These are phyloP conservation scores for Metarhizium rileyi DNA, from an alignment of 2,329 filamentous ascomycete species.

Conservation along the genomic window DNA sequence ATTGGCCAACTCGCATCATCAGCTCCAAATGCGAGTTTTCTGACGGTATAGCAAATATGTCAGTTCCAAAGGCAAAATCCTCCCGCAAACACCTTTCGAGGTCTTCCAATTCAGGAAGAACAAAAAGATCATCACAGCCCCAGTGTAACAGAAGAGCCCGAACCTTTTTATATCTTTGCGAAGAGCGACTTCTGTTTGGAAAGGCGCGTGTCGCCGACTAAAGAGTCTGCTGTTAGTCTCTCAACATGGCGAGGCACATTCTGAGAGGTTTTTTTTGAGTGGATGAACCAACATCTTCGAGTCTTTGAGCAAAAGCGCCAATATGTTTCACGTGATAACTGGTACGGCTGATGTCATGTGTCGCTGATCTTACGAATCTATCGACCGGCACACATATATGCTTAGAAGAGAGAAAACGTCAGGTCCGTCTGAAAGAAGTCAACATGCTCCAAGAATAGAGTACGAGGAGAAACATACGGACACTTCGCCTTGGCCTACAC, in stretches of 20 bases:
- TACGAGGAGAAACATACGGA: constrained; percentile 30
- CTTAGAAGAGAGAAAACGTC: neutral
- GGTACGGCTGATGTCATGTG: constrained; percentile 48
- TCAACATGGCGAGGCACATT: neutral
- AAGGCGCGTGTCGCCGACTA: constrained; percentile 47
- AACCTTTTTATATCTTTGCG: constrained; percentile 46
- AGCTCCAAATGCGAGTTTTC: constrained; percentile 49
- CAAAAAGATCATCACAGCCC: constrained; percentile 48
- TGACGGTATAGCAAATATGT: constrained; percentile 48
- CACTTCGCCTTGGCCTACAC: constrained; percentile 37
- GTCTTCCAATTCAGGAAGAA: constrained; percentile 47
- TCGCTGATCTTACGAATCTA: constrained; percentile 28
- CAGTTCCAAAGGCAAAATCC: constrained; percentile 47
- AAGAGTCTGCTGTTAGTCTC: neutral
- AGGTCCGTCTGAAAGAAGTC: neutral
- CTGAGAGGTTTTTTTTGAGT: neutral
- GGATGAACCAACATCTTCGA: constrained; percentile 39
- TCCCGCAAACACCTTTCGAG: constrained; percentile 43
- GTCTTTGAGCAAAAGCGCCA: constrained; percentile 41
- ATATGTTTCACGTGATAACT: constrained; percentile 49
- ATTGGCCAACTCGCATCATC: constrained; percentile 45
- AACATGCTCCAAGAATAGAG: neutral
- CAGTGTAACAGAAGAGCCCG: constrained; percentile 46
- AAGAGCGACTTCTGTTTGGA: constrained; percentile 42
- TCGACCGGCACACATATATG: constrained; percentile 11